Evolutionary conservation across 1,284 basidiomycete genomes (phyloP), one percentile per base, ranked within the genome.

Genomic region (Coniophora puteana): DNA sequence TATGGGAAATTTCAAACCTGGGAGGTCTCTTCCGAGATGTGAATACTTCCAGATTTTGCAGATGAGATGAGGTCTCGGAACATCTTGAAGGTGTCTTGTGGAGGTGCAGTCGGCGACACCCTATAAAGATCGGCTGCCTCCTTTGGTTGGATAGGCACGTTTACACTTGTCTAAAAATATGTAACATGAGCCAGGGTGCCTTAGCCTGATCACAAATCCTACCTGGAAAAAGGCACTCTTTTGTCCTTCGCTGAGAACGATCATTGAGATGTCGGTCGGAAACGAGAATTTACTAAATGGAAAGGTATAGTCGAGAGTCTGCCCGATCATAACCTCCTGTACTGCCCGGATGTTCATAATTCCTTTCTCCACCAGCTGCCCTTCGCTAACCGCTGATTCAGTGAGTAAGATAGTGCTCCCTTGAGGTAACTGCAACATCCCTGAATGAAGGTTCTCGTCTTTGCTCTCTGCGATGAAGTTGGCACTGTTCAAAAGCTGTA

Each of bases 231-330:
- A 79, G 3, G 78, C 66, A 50, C 80, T 82, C 58, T 74, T 76
- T 50, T 73, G 74, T 24, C 89, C 87, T 47, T 83, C 73, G 36
- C 75, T 75, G 5, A 89, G 58, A 0, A 89, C 63, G 20, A 93
- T 51, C 43, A 85, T 76, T 28, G 63, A 69, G 16, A 89, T 66
- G 51, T 92, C 88, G 1, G 87, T 89, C 21, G 83, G 73, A 53
- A 93, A 89, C 10, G 77, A 68, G 55, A 87, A 91, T 42, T 58
- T 67, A 52, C 80, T 86, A 62, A 78, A 93, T 0, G 91, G 90
- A 59, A 93, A 93, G 23, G 73, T 62, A 57, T 93, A 93, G 10
- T 80, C 69, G n/a, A 93, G 63, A 3, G 78, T 83, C 54, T 91
- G 89, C 12, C 68, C 65, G 29, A 67, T 68, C 55, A 93, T 77